Evolutionary conservation across 129 eudicot species (phyloP).

Genomic region (Tagetes erecta): DNA sequence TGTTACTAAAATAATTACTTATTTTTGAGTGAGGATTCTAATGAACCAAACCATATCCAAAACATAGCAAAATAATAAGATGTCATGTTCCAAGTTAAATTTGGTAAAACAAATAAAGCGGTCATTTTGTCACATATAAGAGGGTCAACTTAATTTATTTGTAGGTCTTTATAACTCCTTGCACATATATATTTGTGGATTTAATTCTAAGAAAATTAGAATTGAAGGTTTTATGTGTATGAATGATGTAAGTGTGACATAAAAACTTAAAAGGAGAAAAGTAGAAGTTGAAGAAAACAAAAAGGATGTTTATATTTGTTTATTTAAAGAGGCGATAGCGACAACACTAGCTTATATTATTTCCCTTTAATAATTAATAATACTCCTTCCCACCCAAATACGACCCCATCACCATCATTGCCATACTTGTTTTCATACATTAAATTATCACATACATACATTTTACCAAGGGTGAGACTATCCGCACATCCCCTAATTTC

Average conservation of each 20-base stretch:
- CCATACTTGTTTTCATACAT: slow-evolving; percentile 32
- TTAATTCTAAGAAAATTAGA: neutral
- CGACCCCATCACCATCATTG: slow-evolving; percentile 30
- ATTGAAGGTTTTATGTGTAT: slow-evolving; percentile 21
- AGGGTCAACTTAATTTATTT: neutral
- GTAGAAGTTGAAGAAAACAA: slow-evolving; percentile 17
- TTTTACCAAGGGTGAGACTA: no score
- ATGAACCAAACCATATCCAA: no score
- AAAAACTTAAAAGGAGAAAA: neutral
- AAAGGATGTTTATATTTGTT: slow-evolving; percentile 32
- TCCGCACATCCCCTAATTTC: no score
- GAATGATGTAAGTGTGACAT: slow-evolving; percentile 30
- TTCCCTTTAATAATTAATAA: slow-evolving; percentile 45
- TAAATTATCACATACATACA: slow-evolving; percentile 27
- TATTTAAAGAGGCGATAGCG: slow-evolving; percentile 30
- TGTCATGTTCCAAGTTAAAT: no score
- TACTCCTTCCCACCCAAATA: slow-evolving; percentile 46
- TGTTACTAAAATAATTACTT: no score
- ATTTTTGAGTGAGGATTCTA: no score
- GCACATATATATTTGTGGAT: neutral
- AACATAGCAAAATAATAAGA: no score
- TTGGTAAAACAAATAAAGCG: no score
- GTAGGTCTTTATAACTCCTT: neutral
- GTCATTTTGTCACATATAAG: no score
- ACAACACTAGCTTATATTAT: slow-evolving; percentile 34